These are phyloP conservation scores for Aspergillus floridensis DNA, from an alignment of 2,329 filamentous ascomycete genomes.

Conservation along the genomic window DNA sequence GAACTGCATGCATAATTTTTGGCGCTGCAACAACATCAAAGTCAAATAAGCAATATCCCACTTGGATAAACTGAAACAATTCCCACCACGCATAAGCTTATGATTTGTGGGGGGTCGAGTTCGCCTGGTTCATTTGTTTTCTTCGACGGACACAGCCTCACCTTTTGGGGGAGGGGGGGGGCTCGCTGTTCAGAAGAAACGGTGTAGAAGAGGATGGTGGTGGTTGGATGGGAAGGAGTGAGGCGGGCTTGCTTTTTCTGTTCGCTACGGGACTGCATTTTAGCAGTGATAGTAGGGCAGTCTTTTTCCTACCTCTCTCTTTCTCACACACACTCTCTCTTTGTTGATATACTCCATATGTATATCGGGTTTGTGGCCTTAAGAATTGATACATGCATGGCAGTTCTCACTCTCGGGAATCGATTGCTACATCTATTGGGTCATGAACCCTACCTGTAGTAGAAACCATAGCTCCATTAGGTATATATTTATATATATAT, in stretches of 20 bases:
- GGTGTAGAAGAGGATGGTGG: background rate
- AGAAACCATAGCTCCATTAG: background rate
- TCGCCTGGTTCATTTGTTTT: too few species aligned
- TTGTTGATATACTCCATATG: too few species aligned
- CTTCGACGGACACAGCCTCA: conserved; percentile 21
- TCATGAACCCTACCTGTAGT: too few species aligned
- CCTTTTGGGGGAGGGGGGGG: conserved; percentile 10
- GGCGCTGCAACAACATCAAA: conserved; percentile 14
- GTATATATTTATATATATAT: background rate
- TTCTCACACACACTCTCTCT: too few species aligned
- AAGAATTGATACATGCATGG: too few species aligned
- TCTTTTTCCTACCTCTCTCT: background rate
- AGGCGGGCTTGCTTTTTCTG: conserved; percentile 24
- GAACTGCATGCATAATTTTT: conserved; percentile 16
- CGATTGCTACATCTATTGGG: too few species aligned
- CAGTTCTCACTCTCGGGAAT: too few species aligned
- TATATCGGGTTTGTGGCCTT: too few species aligned
- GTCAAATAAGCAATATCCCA: conserved; percentile 6
- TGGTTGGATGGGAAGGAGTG: conserved; percentile 34
- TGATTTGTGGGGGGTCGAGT: too few species aligned
- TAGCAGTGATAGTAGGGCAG: conserved; percentile 12
- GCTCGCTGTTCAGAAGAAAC: conserved; percentile 17
- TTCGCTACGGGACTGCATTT: conserved; percentile 21
- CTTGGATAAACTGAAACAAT: too few species aligned
- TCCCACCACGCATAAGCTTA: too few species aligned